Evolutionary conservation across 2,329 filamentous ascomycete genomes (phyloP), one percentile per base, ranked within the genome.

Genomic region (Fusarium verticillioides): DNA sequence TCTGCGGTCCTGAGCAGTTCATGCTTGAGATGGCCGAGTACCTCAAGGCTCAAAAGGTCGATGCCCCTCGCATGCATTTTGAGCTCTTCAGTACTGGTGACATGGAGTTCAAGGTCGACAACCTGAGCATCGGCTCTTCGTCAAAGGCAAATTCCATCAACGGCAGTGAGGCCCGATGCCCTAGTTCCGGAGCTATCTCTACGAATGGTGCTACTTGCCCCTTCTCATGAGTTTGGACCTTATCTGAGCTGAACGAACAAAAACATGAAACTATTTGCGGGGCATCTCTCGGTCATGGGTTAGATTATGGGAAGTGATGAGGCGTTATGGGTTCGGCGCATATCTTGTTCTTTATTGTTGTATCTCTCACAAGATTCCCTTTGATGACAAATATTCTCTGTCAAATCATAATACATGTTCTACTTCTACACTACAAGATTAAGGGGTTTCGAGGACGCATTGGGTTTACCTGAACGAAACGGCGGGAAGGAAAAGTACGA

Each of bases 1-100:
- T 89, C 56, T 89, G 87, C 68, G 87, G 87, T 0, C 86, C 87
- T 1, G 86, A 88, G 79, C 82, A 84, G 67, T 88, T 89, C 72
- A 88, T 88, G 87, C 72, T 83, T 5, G 86, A 88, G 75, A 85
- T 87, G 79, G 81, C 82, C 5, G 79, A 81, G 59, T 85, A 83
- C 52, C 79, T 88, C 56, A 79, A 81, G 61, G 72, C 79, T 16
- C 80, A 84, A 58, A 82, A 84, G 36, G 82, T 87, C 5, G 77
- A 78, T 23, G 67, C 79, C 7, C 63, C 72, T 21, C 81, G 84
- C 46, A 80, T 87, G 75, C 83, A 85, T 68, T 84, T 83, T 56
- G 85, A 87, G 76, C 78, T 86, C 18, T 86, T 88, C 76, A 82
- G 86, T 63, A 84, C 84, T 21, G 82, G 85, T 3, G 85, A 85